Base-by-base conservation (phyloP, 1,139 yeast genomes). In the Kurtzmaniella quercitrusa region DNA sequence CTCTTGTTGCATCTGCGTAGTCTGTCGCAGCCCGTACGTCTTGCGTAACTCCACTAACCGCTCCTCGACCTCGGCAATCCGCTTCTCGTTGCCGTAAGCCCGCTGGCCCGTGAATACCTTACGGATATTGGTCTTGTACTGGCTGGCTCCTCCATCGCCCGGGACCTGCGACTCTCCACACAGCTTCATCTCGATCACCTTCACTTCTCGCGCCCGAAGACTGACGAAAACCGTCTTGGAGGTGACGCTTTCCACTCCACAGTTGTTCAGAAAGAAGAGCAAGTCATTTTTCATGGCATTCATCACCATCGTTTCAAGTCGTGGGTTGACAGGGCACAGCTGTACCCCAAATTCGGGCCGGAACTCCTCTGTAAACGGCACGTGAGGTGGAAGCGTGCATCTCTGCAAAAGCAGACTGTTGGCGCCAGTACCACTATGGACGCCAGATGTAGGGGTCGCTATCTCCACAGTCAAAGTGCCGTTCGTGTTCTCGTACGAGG, bases 261-360 rank as follows among this genome's bases (percentile, higher is more conserved):
- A 66, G 49, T 66, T 67, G 46, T 65, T 69, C 50, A 68, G 75
- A 48, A 64, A 69, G 48, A 70, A 71, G 24, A 68, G 56, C 44
- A 81, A 56, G 53, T 81, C 86, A 46, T 70, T 69, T 52, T 76
- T 80, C 85, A 81, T 80, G 12, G 82, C 65, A 31, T 63, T 62
- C 33, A 73, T 58, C 6, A 81, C 70, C 44, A 70, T 77, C n/a
- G 68, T 63, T 48, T 81, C 85, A 10, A 80, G 59, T 47, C 79
- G 78, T 8, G 76, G 70, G 36, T 70, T 66, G 12, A 72, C 57
- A 2, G 80, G 77, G 52, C 81, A 76, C 24, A 79, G 68, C 60
- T 74, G 77, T 17, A 77, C 51, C 3, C 65, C 60, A 51, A 73
- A 78, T 50, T 77, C 82, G 0, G 82, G 78, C 42, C 81, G 59